Evolutionary conservation across 768 basidiomycete species (phyloP).

Genomic region (Agaricus bisporus): DNA sequence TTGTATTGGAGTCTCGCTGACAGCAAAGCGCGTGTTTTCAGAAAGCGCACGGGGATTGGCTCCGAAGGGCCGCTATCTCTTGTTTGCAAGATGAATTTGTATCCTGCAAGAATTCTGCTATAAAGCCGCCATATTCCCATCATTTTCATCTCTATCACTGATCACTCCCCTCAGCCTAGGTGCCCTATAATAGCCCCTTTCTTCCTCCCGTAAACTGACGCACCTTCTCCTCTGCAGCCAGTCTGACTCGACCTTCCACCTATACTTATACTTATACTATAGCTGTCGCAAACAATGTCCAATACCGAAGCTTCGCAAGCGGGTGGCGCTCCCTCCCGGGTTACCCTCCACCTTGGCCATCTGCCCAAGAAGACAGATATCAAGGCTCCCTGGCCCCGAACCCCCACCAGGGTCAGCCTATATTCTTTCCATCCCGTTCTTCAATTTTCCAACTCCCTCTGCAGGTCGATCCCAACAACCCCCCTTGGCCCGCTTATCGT

Average conservation of each 20-base stretch:
- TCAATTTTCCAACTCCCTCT: neutral
- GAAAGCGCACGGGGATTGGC: conserved; percentile 2
- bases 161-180: neutral
- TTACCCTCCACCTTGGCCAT: conserved; percentile 70
- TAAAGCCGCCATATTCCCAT: neutral
- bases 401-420: conserved; percentile 56
- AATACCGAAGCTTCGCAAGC: conserved; percentile 5
- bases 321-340: conserved; percentile 44
- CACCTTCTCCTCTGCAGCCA: neutral
- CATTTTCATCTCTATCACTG: neutral
- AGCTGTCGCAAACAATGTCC: neutral
- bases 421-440: conserved; percentile 4
- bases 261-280: neutral
- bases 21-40: neutral
- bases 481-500: conserved; percentile 77
- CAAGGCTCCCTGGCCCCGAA: conserved; percentile 67
- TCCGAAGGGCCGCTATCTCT: neutral
- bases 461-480: conserved; percentile 78
- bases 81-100: neutral
- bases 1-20: conserved; percentile 5
- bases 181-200: neutral
- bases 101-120: conserved; percentile 4
- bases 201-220: neutral
- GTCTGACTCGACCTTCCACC: neutral
- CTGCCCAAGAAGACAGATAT: conserved; percentile 69